phyloP scores from a whole-genome alignment of 1,139 yeast species.

The Yamadazyma triangularis region DNA sequence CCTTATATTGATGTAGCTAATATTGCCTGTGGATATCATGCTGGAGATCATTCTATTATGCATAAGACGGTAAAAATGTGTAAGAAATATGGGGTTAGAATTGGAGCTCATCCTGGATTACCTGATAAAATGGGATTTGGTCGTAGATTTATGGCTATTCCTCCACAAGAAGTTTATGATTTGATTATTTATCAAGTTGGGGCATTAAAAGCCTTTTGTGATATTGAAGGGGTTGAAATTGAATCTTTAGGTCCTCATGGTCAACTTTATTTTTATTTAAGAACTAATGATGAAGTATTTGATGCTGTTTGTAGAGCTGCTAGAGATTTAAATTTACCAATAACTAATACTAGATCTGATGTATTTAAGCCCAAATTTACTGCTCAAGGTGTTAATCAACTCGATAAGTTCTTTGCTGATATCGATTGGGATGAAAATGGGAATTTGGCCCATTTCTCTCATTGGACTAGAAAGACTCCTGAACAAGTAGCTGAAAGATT shows the following conservation, averaged over 20 bases:
- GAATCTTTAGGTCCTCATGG: slow-evolving; percentile 35
- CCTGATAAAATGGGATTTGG: slow-evolving; percentile 36
- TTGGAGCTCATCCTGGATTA: slow-evolving; percentile 36
- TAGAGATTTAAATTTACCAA: slow-evolving; percentile 45
- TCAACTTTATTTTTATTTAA: slow-evolving; percentile 31
- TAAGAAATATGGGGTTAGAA: slow-evolving; percentile 24
- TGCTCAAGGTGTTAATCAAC: slow-evolving; percentile 44
- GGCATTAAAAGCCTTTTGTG: slow-evolving; percentile 31
- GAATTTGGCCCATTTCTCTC: slow-evolving; percentile 11
- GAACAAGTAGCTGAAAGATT: slow-evolving; percentile 19
- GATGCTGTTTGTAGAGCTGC: slow-evolving; percentile 30
- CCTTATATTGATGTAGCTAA: slow-evolving; percentile 36
- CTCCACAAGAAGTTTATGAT: slow-evolving; percentile 30
- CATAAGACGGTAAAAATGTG: slow-evolving; percentile 25
- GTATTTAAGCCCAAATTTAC: slow-evolving; percentile 69
- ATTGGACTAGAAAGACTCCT: slow-evolving; percentile 17
- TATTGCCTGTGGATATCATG: slow-evolving; percentile 37
- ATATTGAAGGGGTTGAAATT: slow-evolving; percentile 28
- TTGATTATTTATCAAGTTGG: slow-evolving; percentile 34
- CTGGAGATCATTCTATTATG: slow-evolving; percentile 34
- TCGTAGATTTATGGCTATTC: slow-evolving; percentile 26
- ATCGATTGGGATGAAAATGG: slow-evolving; percentile 28
- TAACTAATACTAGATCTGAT: slow-evolving; percentile 74
- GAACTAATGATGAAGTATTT: slow-evolving; percentile 27
- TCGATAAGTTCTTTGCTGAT: slow-evolving; percentile 34